Evolutionary conservation across 495 filamentous ascomycete genomes (phyloP).

Genomic region (Tuber microsphaerosporum): DNA sequence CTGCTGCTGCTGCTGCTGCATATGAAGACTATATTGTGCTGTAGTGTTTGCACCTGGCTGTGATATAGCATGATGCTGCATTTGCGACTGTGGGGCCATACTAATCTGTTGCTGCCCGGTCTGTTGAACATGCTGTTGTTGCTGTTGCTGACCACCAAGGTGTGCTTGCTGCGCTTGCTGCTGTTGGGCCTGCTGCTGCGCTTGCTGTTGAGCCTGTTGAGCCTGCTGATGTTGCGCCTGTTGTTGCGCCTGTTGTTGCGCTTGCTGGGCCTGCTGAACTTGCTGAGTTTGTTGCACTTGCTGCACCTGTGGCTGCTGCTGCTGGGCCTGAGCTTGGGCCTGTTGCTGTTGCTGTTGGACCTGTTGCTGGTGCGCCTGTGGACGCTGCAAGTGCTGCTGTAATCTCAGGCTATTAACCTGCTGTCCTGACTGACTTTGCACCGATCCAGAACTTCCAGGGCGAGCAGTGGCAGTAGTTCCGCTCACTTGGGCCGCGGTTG

Average conservation of each 20-base stretch:
- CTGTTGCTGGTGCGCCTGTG: constrained; percentile 22
- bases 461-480: constrained; percentile 32
- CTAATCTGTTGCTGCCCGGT: constrained; percentile 20
- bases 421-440: constrained; percentile 49
- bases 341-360: constrained; percentile 21
- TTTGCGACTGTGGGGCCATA: constrained; percentile 27
- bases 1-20: constrained; percentile 27
- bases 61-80: constrained; percentile 34
- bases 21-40: constrained; percentile 24
- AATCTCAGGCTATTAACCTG: constrained; percentile 38
- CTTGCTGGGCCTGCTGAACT: constrained; percentile 38
- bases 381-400: constrained; percentile 37
- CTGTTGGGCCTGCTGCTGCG: constrained; percentile 42
- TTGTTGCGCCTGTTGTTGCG: constrained; percentile 43
- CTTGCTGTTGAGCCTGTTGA: constrained; percentile 40
- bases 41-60: constrained; percentile 21
- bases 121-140: constrained; percentile 29
- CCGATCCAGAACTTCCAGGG: constrained; percentile 41
- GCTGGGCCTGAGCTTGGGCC: constrained; percentile 24
- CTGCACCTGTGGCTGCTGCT: constrained; percentile 28
- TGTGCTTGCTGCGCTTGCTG: constrained; percentile 38
- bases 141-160: constrained; percentile 17
- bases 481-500: constrained; percentile 39
- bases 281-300: constrained; percentile 40
- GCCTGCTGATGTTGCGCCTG: constrained; percentile 41